Base-by-base conservation (phyloP, 208 protist genomes). In the Acanthamoeba castellanii region DNA sequence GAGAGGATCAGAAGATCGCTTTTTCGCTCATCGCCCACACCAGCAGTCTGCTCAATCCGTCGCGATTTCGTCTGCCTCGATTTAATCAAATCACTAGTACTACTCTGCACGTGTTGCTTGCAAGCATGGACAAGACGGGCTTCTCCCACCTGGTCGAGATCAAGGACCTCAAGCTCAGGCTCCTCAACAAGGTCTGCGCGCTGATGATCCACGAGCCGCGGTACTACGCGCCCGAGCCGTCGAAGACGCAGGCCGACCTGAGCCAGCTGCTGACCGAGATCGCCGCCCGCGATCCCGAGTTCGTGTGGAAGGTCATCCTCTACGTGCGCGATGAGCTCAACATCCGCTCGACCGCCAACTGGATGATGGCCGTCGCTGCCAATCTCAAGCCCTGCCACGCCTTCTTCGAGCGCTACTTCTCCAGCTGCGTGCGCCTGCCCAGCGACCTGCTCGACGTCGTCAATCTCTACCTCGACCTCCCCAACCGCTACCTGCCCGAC, bases 371-470 rank as follows among this genome's bases (percentile, higher is more conserved):
- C 0, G 95, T 99, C 30, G 98, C 98, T 82, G 97, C 98, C 0
- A 94, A 97, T 47, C 96, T 98, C 94, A 87, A 96, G 8, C 95
- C 95, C 3, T 99, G 98, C 96, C 95, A 97, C 50, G 98, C 98
- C 1, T 99, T 98, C 95, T 94, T 99, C 18, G 84, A 95, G 32
- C 96, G 96, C 25, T 99, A 99, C 96, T 97, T 99, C 94, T 95
- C 95, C n/a, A 76, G 94, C 42, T 96, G 98, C 47, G 95, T 99
- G 25, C 87, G 96, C 66, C 96, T 99, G 57, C 99, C 98, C 6
- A 98, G 97, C 9, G 99, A 99, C 96, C 99, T 98, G 98, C 96
- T 99, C 59, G 96, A 98, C 0, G 97, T 99, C n/a, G 98, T 98
- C 1, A 97, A 97, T 66, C 98, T 99, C 55, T 98, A 90, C 45